Evolutionary conservation across 192 early-diverging fungal genomes (phyloP).

Genomic region (Backusella luteola): DNA sequence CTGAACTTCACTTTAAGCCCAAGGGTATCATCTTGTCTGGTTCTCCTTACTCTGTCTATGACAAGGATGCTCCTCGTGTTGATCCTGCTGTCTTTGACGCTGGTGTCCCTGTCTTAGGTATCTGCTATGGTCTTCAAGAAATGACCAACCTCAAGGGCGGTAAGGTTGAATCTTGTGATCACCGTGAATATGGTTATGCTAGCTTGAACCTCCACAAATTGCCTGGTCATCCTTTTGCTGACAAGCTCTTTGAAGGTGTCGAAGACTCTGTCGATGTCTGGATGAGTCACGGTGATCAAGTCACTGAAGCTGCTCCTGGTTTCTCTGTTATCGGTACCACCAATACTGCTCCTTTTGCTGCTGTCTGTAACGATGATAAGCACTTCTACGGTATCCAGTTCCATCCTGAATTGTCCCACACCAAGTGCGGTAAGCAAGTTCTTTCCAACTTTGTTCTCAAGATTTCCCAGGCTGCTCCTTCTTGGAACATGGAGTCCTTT

Average conservation of each 20-base stretch:
- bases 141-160: slow-evolving; percentile 89
- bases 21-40: slow-evolving; percentile 97
- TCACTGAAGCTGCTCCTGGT: slow-evolving; percentile 72
- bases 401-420: slow-evolving; percentile 99
- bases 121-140: slow-evolving; percentile 99
- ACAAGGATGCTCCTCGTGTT: slow-evolving; percentile 89
- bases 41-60: slow-evolving; percentile 96
- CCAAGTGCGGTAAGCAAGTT: slow-evolving; percentile 75
- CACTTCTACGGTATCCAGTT: slow-evolving; percentile 94
- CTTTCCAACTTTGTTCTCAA: slow-evolving; percentile 93
- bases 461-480: slow-evolving; percentile 79
- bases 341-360: slow-evolving; percentile 84
- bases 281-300: slow-evolving; percentile 99
- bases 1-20: slow-evolving; percentile 92
- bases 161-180: slow-evolving; percentile 80
- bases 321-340: slow-evolving; percentile 89
- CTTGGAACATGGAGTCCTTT: slow-evolving; percentile 98
- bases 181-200: slow-evolving; percentile 96
- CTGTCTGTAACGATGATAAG: slow-evolving; percentile 78
- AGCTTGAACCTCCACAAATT: slow-evolving; percentile 66
- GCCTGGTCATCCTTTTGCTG: slow-evolving; percentile 57
- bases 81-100: slow-evolving; percentile 88
- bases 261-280: slow-evolving; percentile 72
- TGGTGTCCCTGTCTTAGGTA: slow-evolving; percentile 91
- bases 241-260: slow-evolving; percentile 72